phyloP scores from a whole-genome alignment of 2,329 filamentous ascomycete genomes.

The Xylariaceae sp. region DNA sequence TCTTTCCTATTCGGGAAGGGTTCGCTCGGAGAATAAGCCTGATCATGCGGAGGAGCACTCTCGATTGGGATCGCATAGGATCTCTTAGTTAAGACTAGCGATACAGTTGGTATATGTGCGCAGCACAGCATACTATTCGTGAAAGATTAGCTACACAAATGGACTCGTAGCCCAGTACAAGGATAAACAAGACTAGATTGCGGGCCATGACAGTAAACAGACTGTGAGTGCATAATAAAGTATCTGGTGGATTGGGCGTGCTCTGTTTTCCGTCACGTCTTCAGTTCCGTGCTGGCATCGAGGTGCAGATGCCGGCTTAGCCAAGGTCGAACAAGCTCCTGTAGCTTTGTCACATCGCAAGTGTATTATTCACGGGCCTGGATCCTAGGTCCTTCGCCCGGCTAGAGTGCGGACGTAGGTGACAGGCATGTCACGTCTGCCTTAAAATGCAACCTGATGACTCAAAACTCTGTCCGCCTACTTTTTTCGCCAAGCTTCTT shows the following conservation, averaged over 20 bases:
- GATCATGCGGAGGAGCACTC: slow-evolving; percentile 11
- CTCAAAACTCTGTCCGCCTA: slow-evolving; percentile 1
- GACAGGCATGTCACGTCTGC: slow-evolving; percentile 5
- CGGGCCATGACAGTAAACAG: background rate
- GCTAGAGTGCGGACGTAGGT: slow-evolving; percentile 8
- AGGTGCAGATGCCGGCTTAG: slow-evolving; percentile 10
- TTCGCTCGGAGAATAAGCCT: slow-evolving; percentile 21
- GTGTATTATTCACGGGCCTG: slow-evolving; percentile 14
- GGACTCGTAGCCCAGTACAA: slow-evolving; percentile 4
- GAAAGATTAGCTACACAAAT: background rate
- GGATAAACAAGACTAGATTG: background rate
- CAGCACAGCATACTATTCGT: slow-evolving; percentile 11
- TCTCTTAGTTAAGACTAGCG: slow-evolving; percentile 17
- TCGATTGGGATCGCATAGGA: slow-evolving; percentile 19
- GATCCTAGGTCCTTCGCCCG: slow-evolving; percentile 21
- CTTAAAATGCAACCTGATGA: slow-evolving; percentile 7
- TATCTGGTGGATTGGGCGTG: background rate
- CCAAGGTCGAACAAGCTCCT: slow-evolving; percentile 24
- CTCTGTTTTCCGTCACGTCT: slow-evolving; percentile 10
- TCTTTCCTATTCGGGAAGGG: slow-evolving; percentile 12
- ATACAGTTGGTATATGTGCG: slow-evolving; percentile 3
- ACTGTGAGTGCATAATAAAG: background rate
- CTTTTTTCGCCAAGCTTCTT: background rate
- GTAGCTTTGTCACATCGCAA: slow-evolving; percentile 28
- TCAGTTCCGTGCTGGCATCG: slow-evolving; percentile 7